These are phyloP conservation scores for Inga laurina DNA, from an alignment of 306 rosid species.

Conservation along the genomic window DNA sequence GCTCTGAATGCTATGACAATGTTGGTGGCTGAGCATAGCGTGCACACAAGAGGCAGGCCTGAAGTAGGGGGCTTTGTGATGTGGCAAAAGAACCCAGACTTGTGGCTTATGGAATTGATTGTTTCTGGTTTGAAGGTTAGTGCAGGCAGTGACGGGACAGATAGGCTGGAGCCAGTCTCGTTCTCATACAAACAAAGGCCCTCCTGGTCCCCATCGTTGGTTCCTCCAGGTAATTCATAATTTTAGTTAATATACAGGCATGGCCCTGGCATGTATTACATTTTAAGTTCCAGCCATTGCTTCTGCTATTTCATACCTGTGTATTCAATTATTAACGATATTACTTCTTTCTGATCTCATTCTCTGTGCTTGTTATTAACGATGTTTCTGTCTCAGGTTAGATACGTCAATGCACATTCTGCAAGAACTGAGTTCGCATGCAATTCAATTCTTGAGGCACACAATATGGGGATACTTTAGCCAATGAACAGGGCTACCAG, in stretches of 20 bases:
- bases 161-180: constrained; percentile 83
- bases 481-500: too few species aligned
- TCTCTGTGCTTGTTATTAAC: constrained; percentile 20
- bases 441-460: too few species aligned
- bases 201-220: constrained; percentile 92
- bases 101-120: constrained; percentile 81
- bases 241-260: too few species aligned
- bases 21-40: constrained; percentile 64
- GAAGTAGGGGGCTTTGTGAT: constrained; percentile 84
- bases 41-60: constrained; percentile 42
- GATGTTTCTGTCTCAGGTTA: constrained; percentile 47
- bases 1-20: constrained; percentile 64
- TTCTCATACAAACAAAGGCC: constrained; percentile 66
- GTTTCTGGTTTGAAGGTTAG: constrained; percentile 82
- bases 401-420: constrained; percentile 49
- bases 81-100: constrained; percentile 88
- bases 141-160: constrained; percentile 81
- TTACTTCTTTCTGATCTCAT: neutral
- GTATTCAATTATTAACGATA: neutral
- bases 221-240: constrained; percentile 60
- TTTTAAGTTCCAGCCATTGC: neutral
- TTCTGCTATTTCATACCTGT: neutral
- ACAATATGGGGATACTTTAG: too few species aligned
- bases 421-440: too few species aligned
- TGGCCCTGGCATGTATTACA: too few species aligned